Base-by-base conservation (phyloP, 345 rosid genomes). In the Acer negundo region DNA sequence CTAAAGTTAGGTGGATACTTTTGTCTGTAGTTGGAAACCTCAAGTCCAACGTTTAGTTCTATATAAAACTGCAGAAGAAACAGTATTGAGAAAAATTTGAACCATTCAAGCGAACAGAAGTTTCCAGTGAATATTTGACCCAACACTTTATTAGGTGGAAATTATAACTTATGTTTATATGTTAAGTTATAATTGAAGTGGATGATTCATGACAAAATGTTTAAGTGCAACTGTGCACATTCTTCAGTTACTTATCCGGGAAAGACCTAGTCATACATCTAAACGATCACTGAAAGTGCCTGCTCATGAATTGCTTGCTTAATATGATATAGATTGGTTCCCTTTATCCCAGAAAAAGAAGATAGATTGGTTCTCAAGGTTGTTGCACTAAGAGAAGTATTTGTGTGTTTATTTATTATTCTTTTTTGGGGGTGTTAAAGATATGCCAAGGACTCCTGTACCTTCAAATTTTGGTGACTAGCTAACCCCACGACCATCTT, bases 391-490 rank as follows among this genome's bases (percentile, higher is more conserved):
- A 51, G 51, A 7, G 11, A 13, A n/a, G 23, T 56, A 56, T 56
- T 53, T 71, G 28, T 28, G 19, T 17, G 22, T 20, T 56, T 56
- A 55, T 55, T 55, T 55, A 56, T 56, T 12, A 56, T 17, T 56
- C 62, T 53, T 71, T 42, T 55, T 71, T 31, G 38, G 63, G 11
- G 16, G n/a, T 22, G 16, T 19, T 10, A 1, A 71, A 11, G 38
- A 31, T n/a, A 10, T 35, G 1, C 26, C 35, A 22, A 31, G 16
- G 6, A 42, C 40, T 35, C 22, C 11, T 11, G 7, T 28, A 35
- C 10, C 47, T 53, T 31, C 47, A 53, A 70, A 28, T 10, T 70
- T 55, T 71, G 44, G 47, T 71, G 62, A 56, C 75, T 72, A 19
- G 65, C 65, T 72, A 24, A 38, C 17, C 70, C 6, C 13, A 66